Conservation (phyloP, 1,139 yeast genomes). For the Diutina siamensis region DNA sequence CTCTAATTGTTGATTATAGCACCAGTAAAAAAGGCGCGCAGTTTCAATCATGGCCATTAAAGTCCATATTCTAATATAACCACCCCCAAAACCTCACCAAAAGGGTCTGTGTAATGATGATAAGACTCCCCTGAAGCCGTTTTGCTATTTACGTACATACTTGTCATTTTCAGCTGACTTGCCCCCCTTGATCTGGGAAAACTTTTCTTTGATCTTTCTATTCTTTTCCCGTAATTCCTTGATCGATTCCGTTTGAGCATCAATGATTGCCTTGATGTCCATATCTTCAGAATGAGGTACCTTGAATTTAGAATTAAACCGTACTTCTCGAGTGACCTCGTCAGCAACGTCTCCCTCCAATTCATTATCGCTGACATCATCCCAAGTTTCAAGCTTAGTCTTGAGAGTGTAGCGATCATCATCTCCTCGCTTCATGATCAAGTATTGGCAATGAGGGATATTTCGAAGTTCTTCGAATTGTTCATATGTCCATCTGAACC, state of each 20-base stretch:
- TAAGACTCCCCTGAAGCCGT: no score
- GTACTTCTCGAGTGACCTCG: conserved; percentile 30
- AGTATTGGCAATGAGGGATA: conserved; percentile 73
- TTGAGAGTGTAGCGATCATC: conserved; percentile 36
- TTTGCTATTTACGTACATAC: no score
- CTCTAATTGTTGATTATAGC: no score
- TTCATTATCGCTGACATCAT: conserved; percentile 31
- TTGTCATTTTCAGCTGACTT: neutral
- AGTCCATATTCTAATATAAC: no score
- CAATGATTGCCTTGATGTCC: conserved; percentile 29
- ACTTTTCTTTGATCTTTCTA: conserved; percentile 23
- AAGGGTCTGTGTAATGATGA: no score
- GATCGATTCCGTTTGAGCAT: conserved; percentile 36
- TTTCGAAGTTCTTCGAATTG: conserved; percentile 74
- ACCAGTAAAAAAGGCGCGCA: no score
- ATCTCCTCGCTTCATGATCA: conserved; percentile 56
- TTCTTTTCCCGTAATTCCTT: conserved; percentile 27
- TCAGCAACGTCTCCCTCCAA: conserved; percentile 20
- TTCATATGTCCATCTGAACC: conserved; percentile 90
- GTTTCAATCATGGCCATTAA: no score
- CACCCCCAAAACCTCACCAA: no score
- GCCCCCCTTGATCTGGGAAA: conserved; percentile 10
- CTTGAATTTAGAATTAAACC: conserved; percentile 29
- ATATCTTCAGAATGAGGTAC: conserved; percentile 27
- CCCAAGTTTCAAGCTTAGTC: conserved; percentile 52